These are phyloP conservation scores for Oryza rufipogon DNA, from an alignment of 176 grass and related monocot genomes.

Conservation along the genomic window DNA sequence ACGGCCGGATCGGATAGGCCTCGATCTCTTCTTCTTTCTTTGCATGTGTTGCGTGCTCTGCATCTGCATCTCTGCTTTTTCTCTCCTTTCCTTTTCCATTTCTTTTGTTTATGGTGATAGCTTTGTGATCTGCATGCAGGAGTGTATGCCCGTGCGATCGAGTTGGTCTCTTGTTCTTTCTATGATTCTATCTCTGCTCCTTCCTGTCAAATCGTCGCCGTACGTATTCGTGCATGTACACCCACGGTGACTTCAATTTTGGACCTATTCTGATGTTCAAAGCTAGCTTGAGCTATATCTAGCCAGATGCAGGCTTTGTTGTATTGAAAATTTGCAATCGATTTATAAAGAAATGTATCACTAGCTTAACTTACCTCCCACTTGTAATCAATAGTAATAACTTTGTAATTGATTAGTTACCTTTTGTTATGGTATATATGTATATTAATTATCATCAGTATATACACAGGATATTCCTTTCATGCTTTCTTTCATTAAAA, in stretches of 20 bases:
- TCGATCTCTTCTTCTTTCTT: too few species aligned
- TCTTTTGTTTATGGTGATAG: not conserved
- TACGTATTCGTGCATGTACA: not conserved
- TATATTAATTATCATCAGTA: not conserved
- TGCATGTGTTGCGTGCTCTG: not conserved
- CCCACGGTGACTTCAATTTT: conserved; percentile 46
- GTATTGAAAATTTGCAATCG: not conserved
- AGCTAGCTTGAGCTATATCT: not conserved
- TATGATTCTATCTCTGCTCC: conserved; percentile 1
- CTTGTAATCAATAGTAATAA: not conserved
- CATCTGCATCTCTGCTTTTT: not conserved
- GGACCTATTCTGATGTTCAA: conserved; percentile 45
- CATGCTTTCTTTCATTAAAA: not conserved
- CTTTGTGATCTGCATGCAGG: not conserved
- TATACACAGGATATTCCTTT: not conserved
- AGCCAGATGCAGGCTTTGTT: not conserved
- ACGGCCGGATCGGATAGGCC: not conserved
- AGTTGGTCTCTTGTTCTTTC: not conserved
- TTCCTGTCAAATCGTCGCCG: conserved; percentile 47
- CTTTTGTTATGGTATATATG: not conserved
- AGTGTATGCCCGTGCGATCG: not conserved
- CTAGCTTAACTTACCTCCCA: not conserved
- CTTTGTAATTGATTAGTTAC: not conserved
- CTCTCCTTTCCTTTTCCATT: not conserved
- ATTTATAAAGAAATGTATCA: not conserved